Base-by-base conservation (phyloP, 352 stramenopile species). In the Phytophthora multivora region DNA sequence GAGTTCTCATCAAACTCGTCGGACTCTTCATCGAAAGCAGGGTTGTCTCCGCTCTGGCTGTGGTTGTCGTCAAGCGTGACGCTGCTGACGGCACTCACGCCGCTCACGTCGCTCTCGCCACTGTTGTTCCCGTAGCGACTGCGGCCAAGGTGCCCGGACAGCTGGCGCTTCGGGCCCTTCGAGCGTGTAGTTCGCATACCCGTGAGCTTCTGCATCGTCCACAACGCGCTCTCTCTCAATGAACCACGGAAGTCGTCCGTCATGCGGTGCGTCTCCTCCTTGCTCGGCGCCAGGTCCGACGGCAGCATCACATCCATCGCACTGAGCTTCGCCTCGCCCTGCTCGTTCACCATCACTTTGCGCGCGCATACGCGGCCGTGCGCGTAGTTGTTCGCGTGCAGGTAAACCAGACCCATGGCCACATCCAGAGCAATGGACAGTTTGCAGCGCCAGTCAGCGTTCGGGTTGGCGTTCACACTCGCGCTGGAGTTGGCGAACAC, bases 371-470 rank as follows among this genome's bases (percentile, higher is more conserved):
- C 59, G 28, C 76, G 66, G 28, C 81, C 80, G 19, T 92, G 86
- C 15, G 83, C 74, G 41, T 88, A 55, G 26, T 86, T 77, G 56
- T 76, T 75, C 9, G 73, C 71, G 42, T 94, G 86, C 6, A 94
- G 61, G 39, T 94, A 94, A 45, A 88, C 75, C 2, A 94, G 75
- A 0, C 68, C 86, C 76, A 91, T 90, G n/a, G 83, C 81, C 13
- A 94, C 81, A 59, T 94, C 83, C 21, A 94, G 55, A 9, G 86
- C 86, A 45, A 94, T 79, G 1, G 83, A 86, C 9, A 94, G 64
- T 68, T 94, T 94, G 60, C 79, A 89, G 0, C 83, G 72, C 71
- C 77, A 84, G 35, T 87, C 79, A 6, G 72, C 68, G 16, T 79
- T 81, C 4, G 75, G 66, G 30, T 75, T 83, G 9, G 72, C 72